A percentile compares a stretch with the other conserved stretches of the same genome.
These are phyloP conservation scores for Candolleomyces eurysporus DNA, from an alignment of 768 basidiomycete genomes.

Conservation along the genomic window DNA sequence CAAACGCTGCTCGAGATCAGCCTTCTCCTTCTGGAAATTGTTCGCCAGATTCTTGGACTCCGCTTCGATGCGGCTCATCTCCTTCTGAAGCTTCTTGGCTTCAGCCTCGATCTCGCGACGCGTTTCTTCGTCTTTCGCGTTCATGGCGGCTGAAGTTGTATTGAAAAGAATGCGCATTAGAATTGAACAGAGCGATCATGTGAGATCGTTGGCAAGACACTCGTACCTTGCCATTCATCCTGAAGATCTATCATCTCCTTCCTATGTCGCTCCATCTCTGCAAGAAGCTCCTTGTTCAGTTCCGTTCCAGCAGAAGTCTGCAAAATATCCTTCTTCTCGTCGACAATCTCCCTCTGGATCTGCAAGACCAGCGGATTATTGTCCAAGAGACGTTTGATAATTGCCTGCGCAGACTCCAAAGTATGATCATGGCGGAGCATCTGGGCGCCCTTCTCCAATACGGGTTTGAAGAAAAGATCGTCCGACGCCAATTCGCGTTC, in stretches of 20 bases:
- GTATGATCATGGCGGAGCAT: conserved; percentile 39
- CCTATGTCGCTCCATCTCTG: conserved; percentile 43
- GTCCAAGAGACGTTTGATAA: conserved; percentile 41
- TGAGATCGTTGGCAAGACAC: too few species aligned
- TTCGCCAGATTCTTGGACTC: conserved; percentile 39
- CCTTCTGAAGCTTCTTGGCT: conserved; percentile 38
- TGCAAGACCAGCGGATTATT: conserved; percentile 41
- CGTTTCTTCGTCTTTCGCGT: conserved; percentile 45
- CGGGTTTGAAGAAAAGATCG: conserved; percentile 44
- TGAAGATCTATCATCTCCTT: conserved; percentile 47
- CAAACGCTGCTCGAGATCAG: conserved; percentile 3
- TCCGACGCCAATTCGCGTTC: conserved; percentile 37
- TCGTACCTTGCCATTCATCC: conserved; percentile 40
- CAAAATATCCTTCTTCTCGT: conserved; percentile 43
- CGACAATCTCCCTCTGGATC: conserved; percentile 58
- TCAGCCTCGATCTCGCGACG: conserved; percentile 43
- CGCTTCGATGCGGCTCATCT: conserved; percentile 39
- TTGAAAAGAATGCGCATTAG: too few species aligned
- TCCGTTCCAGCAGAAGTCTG: conserved; percentile 55
- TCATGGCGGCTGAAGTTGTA: conserved; percentile 30
- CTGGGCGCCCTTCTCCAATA: conserved; percentile 42
- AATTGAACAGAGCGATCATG: neutral
- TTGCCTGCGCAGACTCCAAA: conserved; percentile 35
- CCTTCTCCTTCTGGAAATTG: conserved; percentile 3
- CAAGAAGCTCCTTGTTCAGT: conserved; percentile 46